Base-by-base conservation (phyloP, 2,329 filamentous ascomycete species). In the Cladophialophora psammophila region DNA sequence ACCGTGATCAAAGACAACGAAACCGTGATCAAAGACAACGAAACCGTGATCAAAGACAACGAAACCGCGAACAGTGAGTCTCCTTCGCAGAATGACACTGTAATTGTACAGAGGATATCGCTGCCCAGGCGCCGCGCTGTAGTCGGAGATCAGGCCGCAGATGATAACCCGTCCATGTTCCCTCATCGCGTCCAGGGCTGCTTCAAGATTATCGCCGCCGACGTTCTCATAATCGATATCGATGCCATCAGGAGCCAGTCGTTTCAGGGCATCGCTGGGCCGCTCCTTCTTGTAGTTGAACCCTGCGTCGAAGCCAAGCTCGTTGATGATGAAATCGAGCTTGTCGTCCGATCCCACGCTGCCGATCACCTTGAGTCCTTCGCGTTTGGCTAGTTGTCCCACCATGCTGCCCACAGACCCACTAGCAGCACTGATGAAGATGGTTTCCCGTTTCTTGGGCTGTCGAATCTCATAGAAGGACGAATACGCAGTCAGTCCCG, bases 231-330 rank as follows among this genome's bases (percentile, higher is more conserved):
- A 94, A 81, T 93, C 92, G 76, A 93, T 92, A 74, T 96, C 91
- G 68, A 95, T 85, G 3, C 92, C 92, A 9, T 93, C 78, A 0
- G 92, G 92, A 0, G 90, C 91, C 18, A 95, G 83, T 66, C 91
- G 85, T 70, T 82, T 79, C 64, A 96, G 82, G 0, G 91, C 92
- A 12, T 90, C 88, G 0, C 78, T 75, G 0, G 91, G 85, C 72
- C 84, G 86, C 81, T 94, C 91, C 72, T 87, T 93, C 85, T 94
- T 94, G 84, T 95, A 96, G 84, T 95, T 95, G 72, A 94, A 95
- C 8, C 89, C 92, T 10, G 78, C 85, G 74, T 92, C 89, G 75
- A 93, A 93, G 35, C 84, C 83, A 42, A 93, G 84, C 59, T 90
- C 87, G 63, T 90, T 87, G 63, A 78, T 87, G 63, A 78, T 90